Percentiles rank a stretch among this genome's conserved stretches.
phyloP scores from a whole-genome alignment of 768 basidiomycete species.

The Termitomyces sp. region DNA sequence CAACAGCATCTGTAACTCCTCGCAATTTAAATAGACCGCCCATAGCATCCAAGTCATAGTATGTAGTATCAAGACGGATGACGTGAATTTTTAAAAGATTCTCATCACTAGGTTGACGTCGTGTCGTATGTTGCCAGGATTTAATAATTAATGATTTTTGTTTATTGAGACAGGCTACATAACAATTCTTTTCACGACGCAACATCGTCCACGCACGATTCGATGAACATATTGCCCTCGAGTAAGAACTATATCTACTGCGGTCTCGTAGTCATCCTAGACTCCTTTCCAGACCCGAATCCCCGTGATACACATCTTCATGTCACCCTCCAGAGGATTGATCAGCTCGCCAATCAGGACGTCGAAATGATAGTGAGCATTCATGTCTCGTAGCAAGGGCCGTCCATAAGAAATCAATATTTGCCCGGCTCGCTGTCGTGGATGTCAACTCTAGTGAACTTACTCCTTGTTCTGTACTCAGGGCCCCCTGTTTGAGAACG shows the following conservation, averaged over 20 bases:
- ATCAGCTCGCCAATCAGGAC: slow-evolving; percentile 57
- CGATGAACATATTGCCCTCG: slow-evolving; percentile 5
- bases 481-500: slow-evolving; percentile 36
- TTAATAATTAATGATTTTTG: neutral
- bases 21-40: slow-evolving; percentile 17
- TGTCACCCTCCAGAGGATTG: slow-evolving; percentile 46
- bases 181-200: neutral
- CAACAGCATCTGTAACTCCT: slow-evolving; percentile 20
- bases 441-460: neutral
- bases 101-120: neutral
- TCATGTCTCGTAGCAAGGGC: neutral
- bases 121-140: neutral
- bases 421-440: slow-evolving; percentile 4
- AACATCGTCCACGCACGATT: neutral
- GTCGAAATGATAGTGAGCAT: slow-evolving; percentile 66
- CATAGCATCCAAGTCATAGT: slow-evolving; percentile 11
- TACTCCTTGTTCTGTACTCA: slow-evolving; percentile 17
- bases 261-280: neutral
- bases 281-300: slow-evolving; percentile 8
- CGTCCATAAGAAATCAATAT: neutral
- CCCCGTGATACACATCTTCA: slow-evolving; percentile 23
- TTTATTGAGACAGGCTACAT: neutral
- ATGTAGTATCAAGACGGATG: neutral
- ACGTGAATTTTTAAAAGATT: neutral
- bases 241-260: slow-evolving; percentile 5